These are phyloP conservation scores for Gossypium bickii DNA, from an alignment of 345 rosid species.

Conservation along the genomic window DNA sequence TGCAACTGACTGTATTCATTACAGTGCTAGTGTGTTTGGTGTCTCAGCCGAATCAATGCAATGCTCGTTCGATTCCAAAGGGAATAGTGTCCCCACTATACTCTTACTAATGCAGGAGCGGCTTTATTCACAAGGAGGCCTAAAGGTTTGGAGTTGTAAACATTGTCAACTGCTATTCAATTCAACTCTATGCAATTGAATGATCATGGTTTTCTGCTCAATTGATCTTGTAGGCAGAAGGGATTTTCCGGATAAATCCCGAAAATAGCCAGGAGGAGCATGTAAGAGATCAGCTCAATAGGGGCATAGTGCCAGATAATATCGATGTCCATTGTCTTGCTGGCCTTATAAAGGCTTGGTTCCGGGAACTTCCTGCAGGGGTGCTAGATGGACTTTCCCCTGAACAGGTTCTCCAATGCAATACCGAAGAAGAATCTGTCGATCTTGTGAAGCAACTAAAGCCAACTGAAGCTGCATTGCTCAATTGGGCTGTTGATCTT, in stretches of 20 bases:
- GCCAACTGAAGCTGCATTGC: constrained; percentile 85
- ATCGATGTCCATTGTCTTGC: constrained; percentile 94
- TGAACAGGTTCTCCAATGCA: constrained; percentile 60
- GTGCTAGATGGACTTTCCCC: constrained; percentile 94
- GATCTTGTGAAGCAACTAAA: constrained; percentile 73
- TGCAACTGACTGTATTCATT: constrained; percentile 11
- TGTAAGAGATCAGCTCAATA: constrained; percentile 83
- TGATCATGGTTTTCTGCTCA: constrained; percentile 12
- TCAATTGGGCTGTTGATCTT: constrained; percentile 83
- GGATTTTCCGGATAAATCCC: constrained; percentile 92
- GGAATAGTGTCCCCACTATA: constrained; percentile 92
- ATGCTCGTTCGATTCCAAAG: constrained; percentile 66
- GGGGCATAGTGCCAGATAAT: constrained; percentile 79
- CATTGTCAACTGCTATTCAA: not conserved
- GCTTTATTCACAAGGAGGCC: constrained; percentile 68
- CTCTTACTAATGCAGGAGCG: constrained; percentile 88
- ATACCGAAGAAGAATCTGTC: constrained; percentile 35
- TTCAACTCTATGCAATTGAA: not conserved
- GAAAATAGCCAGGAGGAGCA: constrained; percentile 94
- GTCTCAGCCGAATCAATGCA: constrained; percentile 98
- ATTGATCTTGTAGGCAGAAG: constrained; percentile 65
- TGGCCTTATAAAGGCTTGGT: constrained; percentile 98
- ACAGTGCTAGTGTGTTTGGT: constrained; percentile 91
- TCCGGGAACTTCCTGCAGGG: constrained; percentile 90
- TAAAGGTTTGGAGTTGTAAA: constrained; percentile 47